These are phyloP conservation scores for Myxozyma nipponensis DNA, from an alignment of 805 yeast genomes.

Conservation along the genomic window DNA sequence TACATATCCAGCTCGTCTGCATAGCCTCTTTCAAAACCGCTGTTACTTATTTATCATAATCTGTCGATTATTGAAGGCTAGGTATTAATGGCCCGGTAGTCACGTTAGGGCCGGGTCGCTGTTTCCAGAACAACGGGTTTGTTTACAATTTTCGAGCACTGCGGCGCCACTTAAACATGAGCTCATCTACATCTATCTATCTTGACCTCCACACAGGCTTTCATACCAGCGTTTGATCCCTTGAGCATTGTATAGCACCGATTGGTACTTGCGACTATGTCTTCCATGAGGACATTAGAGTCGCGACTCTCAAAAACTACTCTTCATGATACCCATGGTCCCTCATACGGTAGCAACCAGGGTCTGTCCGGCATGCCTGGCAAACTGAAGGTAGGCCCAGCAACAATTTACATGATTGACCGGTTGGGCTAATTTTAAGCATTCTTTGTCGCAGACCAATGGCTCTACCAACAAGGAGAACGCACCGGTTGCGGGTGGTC, in stretches of 20 bases:
- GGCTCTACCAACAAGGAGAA: constrained; percentile 17
- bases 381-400: no score
- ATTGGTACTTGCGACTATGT: constrained; percentile 4
- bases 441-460: neutral
- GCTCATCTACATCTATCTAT: no score
- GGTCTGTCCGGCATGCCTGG: neutral
- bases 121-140: neutral
- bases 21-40: no score
- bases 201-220: no score
- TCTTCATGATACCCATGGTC: constrained; percentile 16
- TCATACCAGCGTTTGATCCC: neutral
- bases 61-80: no score
- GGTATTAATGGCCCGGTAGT: no score
- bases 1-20: no score
- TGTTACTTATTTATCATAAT: no score
- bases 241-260: neutral
- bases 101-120: no score
- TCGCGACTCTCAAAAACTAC: constrained; percentile 23
- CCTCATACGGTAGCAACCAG: neutral
- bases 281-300: constrained; percentile 19
- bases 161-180: neutral
- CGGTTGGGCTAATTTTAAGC: neutral
- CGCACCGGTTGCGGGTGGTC: constrained; percentile 2
- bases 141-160: neutral
- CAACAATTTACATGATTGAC: neutral